These are phyloP conservation scores for Lentinula raphanica DNA, from an alignment of 768 basidiomycete species.

Conservation along the genomic window DNA sequence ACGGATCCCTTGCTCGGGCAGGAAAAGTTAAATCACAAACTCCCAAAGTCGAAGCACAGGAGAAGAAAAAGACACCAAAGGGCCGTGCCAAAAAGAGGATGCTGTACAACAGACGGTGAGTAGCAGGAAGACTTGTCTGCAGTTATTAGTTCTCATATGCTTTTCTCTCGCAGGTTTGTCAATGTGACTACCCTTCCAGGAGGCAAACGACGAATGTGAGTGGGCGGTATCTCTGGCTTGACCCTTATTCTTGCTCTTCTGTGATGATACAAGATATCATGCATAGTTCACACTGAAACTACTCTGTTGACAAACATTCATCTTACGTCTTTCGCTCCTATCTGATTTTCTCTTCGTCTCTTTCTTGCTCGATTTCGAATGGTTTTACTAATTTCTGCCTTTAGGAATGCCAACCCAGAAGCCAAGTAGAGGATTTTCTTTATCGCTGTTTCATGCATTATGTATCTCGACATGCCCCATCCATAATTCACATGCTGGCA, in stretches of 20 bases:
- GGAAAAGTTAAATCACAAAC: slow-evolving; percentile 99
- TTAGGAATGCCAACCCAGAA: slow-evolving; percentile 4
- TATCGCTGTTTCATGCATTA: not conserved
- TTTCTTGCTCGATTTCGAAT: slow-evolving; percentile 8
- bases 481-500: not conserved
- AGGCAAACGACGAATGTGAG: slow-evolving; percentile 96
- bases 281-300: slow-evolving; percentile 99
- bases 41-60: slow-evolving; percentile 97
- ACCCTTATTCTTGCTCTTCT: slow-evolving; percentile 6
- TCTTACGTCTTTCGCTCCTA: slow-evolving; percentile 99
- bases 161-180: slow-evolving; percentile 62
- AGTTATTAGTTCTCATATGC: not conserved
- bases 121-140: slow-evolving; percentile 13
- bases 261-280: slow-evolving; percentile 59
- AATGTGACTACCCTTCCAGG: slow-evolving; percentile 88
- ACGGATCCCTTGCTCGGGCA: slow-evolving; percentile 99
- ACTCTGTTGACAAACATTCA: slow-evolving; percentile 78
- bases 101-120: slow-evolving; percentile 88
- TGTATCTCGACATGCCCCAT: not conserved
- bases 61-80: slow-evolving; percentile 98
- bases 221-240: slow-evolving; percentile 20
- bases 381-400: not conserved
- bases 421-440: slow-evolving; percentile 4
- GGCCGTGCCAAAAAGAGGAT: slow-evolving; percentile 94
- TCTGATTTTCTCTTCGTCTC: slow-evolving; percentile 55